Conservation (phyloP, 2,329 filamentous ascomycete genomes). For the Sporothrix brunneoviolacea region DNA sequence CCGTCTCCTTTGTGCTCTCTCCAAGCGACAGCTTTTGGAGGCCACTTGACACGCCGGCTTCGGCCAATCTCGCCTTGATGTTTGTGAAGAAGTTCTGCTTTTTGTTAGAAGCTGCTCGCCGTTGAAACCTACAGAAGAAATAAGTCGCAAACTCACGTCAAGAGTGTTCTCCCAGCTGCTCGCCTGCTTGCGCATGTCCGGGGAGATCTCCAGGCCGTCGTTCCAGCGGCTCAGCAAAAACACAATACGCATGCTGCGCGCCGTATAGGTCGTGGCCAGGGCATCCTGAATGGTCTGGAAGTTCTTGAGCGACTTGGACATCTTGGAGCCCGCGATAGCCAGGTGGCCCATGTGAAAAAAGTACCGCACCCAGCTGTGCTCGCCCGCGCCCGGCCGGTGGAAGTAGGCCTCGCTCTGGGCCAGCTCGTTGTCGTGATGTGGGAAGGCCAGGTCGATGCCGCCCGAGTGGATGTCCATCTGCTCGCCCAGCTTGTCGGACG, state of each 20-base stretch:
- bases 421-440: slow-evolving; percentile 55
- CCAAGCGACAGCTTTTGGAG: slow-evolving; percentile 14
- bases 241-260: slow-evolving; percentile 58
- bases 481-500: slow-evolving; percentile 56
- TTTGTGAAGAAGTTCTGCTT: slow-evolving; percentile 19
- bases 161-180: slow-evolving; percentile 49
- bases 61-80: slow-evolving; percentile 16
- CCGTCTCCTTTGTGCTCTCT: background rate
- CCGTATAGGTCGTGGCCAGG: slow-evolving; percentile 55
- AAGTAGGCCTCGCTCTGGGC: slow-evolving; percentile 68
- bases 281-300: slow-evolving; percentile 65
- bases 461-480: slow-evolving; percentile 67
- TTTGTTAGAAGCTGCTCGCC: too few relatives aligned
- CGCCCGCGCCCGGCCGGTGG: slow-evolving; percentile 30
- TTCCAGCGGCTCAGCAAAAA: slow-evolving; percentile 64
- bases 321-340: slow-evolving; percentile 47
- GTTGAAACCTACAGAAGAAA: too few relatives aligned
- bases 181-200: slow-evolving; percentile 53
- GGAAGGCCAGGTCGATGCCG: slow-evolving; percentile 55
- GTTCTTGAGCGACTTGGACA: slow-evolving; percentile 69
- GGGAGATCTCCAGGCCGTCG: slow-evolving; percentile 63
- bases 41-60: slow-evolving; percentile 6
- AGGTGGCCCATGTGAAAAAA: slow-evolving; percentile 66
- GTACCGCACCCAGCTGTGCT: slow-evolving; percentile 58
- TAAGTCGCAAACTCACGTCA: slow-evolving; percentile 16